Evolutionary conservation across 73 alveolate genomes (phyloP), one percentile per base, ranked within the genome.

Genomic region (Symbiodinium natans): DNA sequence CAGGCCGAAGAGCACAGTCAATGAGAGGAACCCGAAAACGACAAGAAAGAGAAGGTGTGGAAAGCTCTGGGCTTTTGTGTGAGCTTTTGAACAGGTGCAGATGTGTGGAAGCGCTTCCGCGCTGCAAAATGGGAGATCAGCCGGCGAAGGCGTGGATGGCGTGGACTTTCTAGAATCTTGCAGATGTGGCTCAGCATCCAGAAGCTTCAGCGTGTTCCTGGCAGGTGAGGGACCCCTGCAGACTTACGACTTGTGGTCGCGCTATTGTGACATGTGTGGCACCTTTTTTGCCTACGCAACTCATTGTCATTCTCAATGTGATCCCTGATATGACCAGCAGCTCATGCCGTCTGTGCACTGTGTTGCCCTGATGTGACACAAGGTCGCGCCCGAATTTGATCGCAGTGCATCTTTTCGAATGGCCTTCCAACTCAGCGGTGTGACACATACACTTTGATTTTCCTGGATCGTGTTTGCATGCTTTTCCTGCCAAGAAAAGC

Each of bases 391-490:
- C 80, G 80, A 29, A 63, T 29, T 36, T 63, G 80, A 17, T 63
- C 9, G 80, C 80, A 23, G 80, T 63, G 80, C 80, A 63, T 63
- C 80, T 63, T 63, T 63, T 63, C 80, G 80, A 63, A 36, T 63
- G 80, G 80, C 33, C 40, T 5, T 29, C 27, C 23, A 52, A n/a
- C n/a, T n/a, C n/a, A n/a, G n/a, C n/a, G n/a, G n/a, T n/a, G n/a
- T n/a, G n/a, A n/a, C n/a, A n/a, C n/a, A n/a, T n/a, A n/a, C n/a
- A n/a, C n/a, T n/a, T n/a, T n/a, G n/a, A n/a, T n/a, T n/a, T n/a
- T n/a, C n/a, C n/a, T n/a, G n/a, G n/a, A n/a, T n/a, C n/a, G n/a
- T n/a, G n/a, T n/a, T n/a, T n/a, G n/a, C n/a, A n/a, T n/a, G n/a
- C n/a, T n/a, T n/a, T n/a, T n/a, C 21, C 59, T 46, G 59, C 59